Evolutionary conservation across 2,329 filamentous ascomycete genomes (phyloP).

Genomic region (Fusarium ramigenum): DNA sequence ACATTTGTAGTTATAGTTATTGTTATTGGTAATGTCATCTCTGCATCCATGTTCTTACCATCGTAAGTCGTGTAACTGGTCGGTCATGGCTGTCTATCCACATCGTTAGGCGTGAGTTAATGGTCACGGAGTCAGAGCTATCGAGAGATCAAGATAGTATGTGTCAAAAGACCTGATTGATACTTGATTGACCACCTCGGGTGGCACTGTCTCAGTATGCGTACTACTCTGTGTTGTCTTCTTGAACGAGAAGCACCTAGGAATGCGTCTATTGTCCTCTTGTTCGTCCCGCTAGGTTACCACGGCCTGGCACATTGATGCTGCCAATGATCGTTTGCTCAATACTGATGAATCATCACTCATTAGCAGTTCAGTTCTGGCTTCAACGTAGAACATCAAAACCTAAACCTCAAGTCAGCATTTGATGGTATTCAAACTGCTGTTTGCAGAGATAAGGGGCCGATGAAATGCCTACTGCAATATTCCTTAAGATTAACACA

Average conservation of each 20-base stretch:
- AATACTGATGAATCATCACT: no score
- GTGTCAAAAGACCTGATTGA: not conserved
- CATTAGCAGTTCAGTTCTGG: rapidly evolving
- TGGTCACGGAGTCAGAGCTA: no score
- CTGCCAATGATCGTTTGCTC: not conserved
- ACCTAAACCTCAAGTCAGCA: not conserved
- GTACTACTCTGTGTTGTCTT: not conserved
- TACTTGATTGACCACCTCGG: no score
- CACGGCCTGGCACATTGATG: not conserved
- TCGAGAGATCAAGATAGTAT: not conserved
- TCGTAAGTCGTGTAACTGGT: not conserved
- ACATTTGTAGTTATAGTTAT: not conserved
- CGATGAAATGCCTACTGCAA: not conserved
- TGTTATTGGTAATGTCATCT: not conserved
- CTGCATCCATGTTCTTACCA: not conserved
- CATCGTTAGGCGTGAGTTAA: not conserved
- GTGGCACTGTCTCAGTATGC: not conserved
- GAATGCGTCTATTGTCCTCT: not conserved
- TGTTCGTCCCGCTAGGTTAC: not conserved
- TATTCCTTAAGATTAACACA: not conserved
- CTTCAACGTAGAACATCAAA: not conserved
- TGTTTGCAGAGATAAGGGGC: not conserved
- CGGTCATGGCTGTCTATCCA: no score
- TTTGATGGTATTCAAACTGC: not conserved
- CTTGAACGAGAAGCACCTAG: not conserved